Evolutionary conservation across 768 basidiomycete species (phyloP).

Genomic region (Glaciozyma antarctica): DNA sequence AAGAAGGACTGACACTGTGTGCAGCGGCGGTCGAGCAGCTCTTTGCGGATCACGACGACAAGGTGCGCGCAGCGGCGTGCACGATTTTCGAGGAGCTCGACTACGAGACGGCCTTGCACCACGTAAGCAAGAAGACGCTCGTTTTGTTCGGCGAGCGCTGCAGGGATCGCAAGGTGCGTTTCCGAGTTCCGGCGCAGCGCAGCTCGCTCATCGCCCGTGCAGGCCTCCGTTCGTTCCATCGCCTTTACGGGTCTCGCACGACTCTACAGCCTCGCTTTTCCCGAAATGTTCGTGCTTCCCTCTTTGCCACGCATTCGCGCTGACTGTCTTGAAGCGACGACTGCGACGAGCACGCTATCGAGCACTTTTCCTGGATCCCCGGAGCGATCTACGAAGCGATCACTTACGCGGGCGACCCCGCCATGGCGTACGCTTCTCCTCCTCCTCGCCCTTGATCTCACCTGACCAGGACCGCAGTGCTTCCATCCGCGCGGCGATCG

Average conservation of each 20-base stretch:
- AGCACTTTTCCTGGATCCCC: constrained; percentile 91
- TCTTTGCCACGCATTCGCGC: constrained; percentile 9
- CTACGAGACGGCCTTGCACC: constrained; percentile 80
- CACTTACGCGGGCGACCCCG: background rate
- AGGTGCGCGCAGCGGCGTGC: constrained; percentile 75
- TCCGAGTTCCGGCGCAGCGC: background rate
- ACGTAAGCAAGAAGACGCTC: constrained; percentile 58
- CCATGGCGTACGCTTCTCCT: background rate
- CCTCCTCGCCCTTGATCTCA: background rate
- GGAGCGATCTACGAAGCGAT: constrained; percentile 51
- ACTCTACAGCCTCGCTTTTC: constrained; percentile 69
- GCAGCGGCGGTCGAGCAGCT: constrained; percentile 55
- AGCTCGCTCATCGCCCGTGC: background rate
- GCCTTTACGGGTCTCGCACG: constrained; percentile 67
- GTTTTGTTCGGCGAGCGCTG: constrained; percentile 59
- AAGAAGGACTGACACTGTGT: too few species aligned
- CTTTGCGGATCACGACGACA: constrained; percentile 79
- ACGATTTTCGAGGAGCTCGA: constrained; percentile 71
- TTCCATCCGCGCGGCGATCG: constrained; percentile 48
- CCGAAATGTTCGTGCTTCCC: constrained; percentile 63
- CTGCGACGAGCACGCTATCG: constrained; percentile 58
- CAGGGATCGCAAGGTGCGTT: constrained; percentile 70
- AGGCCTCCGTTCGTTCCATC: constrained; percentile 43
- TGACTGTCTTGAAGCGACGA: constrained; percentile 53
- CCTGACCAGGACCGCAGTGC: background rate